Base-by-base conservation (phyloP, 2,329 filamentous ascomycete species). In the Coniochaeta sp. region DNA sequence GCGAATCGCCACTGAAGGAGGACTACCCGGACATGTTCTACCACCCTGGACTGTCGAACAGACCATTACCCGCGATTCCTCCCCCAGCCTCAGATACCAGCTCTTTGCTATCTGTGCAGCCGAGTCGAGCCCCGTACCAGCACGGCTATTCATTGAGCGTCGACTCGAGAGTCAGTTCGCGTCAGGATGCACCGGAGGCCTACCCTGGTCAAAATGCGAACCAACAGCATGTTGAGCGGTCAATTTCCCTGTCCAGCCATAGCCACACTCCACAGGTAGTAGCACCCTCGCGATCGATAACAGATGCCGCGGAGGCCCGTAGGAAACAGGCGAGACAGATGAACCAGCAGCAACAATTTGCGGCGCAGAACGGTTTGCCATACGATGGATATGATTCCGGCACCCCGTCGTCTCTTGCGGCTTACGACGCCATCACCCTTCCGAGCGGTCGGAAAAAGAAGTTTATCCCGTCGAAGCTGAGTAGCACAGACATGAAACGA, bases 21-120 rank as follows among this genome's bases (percentile, higher is more conserved):
- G 91, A 92, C 60, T 90, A 91, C 63, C 90, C 89, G 19, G 95
- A 96, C 67, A 87, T 98, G 70, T 96, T 96, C 71, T 99, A 96
- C 72, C 92, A 98, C 68, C 93, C 93, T 19, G 91, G 91, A 43
- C 85, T 92, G 70, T 77, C 84, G 64, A 78, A 67, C 79, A 86
- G 77, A 75, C 92, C 74, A 73, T 88, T 78, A 69, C 90, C 77
- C 65, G 84, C 84, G 8, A 76, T 88, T 1, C 85, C 85, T 5
- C 79, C 83, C 47, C 24, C 47, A 31, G 83, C 80, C 8, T 87
- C 86, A 1, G 90, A 91, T 61, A 80, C 77, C 65, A 82, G 79
- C 68, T 80, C 79, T 0, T 70, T 83, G 70, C 67, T 81, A 60
- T 80, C 79, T 38, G 69, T 77, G 0, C 77, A 79, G 57, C 78